Evolutionary conservation across 352 stramenopile genomes (phyloP).

Genomic region (Phytophthora foliorum): DNA sequence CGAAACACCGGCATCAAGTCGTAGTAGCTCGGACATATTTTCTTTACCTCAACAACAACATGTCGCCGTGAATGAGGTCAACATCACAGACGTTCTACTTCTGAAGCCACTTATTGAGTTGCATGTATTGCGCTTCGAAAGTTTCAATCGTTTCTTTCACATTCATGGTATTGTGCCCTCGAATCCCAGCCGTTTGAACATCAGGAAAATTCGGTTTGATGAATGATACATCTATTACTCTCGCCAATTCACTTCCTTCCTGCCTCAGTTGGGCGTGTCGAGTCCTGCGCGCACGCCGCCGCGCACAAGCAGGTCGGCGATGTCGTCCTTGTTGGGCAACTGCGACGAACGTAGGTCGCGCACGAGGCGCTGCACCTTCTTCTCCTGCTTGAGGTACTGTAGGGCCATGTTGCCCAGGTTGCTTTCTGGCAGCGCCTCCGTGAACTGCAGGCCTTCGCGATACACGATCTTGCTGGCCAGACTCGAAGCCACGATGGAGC

Average conservation of each 20-base stretch:
- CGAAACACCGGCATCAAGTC: background rate
- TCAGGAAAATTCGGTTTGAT: too few species aligned
- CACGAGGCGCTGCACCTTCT: slow-evolving; percentile 91
- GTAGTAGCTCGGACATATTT: background rate
- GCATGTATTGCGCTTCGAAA: background rate
- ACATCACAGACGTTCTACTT: background rate
- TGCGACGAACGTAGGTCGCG: slow-evolving; percentile 68
- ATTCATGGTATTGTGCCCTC: background rate
- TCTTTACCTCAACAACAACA: too few species aligned
- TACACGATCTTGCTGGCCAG: slow-evolving; percentile 99
- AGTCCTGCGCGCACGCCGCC: slow-evolving; percentile 83
- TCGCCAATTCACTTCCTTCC: slow-evolving; percentile 6
- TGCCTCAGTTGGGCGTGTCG: slow-evolving; percentile 51
- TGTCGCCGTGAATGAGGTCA: background rate
- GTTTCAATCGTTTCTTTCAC: background rate
- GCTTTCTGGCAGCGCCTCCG: slow-evolving; percentile 92
- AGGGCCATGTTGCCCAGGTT: slow-evolving; percentile 94
- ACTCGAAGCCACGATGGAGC: slow-evolving; percentile 96
- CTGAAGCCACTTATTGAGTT: background rate
- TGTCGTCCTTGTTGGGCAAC: slow-evolving; percentile 68
- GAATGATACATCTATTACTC: slow-evolving; percentile 15
- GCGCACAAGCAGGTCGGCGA: slow-evolving; percentile 76
- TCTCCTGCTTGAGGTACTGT: slow-evolving; percentile 96
- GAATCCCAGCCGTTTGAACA: background rate
- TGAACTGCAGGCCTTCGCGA: slow-evolving; percentile 97